Evolutionary conservation across 495 filamentous ascomycete genomes (phyloP).

Genomic region (Xylona heveae): DNA sequence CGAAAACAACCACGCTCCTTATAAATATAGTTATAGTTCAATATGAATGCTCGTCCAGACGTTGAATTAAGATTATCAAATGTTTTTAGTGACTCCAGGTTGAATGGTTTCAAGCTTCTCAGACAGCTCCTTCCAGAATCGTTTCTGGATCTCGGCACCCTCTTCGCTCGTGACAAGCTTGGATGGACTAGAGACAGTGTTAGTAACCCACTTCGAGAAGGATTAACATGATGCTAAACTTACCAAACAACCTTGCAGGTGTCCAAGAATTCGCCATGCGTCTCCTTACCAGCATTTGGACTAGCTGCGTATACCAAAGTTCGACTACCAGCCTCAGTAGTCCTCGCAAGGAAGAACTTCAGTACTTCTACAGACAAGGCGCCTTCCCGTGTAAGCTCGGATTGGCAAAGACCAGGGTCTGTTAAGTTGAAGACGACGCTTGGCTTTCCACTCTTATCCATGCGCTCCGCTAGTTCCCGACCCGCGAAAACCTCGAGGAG

Average conservation of each 20-base stretch:
- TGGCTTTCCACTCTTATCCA: not conserved
- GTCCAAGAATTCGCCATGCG: conserved; percentile 1
- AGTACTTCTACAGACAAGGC: not conserved
- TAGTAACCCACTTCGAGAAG: not conserved
- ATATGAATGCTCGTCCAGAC: not conserved
- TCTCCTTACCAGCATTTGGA: conserved; percentile 1
- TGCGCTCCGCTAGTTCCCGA: not conserved
- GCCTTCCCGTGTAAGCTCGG: conserved; percentile 1
- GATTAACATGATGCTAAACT: not conserved
- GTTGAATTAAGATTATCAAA: not conserved
- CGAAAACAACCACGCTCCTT: too few species aligned
- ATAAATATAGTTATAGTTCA: too few species aligned
- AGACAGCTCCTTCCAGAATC: conserved; percentile 1
- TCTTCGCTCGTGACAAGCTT: not conserved
- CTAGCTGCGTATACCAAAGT: conserved; percentile 1
- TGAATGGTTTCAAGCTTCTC: conserved; percentile 3
- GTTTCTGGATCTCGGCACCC: not conserved
- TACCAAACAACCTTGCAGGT: not conserved
- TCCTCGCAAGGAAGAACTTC: conserved; percentile 1
- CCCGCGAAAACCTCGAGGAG: conserved; percentile 11
- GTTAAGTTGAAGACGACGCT: not conserved
- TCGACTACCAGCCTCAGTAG: conserved; percentile 1
- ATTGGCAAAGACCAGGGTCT: not conserved
- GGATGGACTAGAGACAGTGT: conserved; percentile 1
- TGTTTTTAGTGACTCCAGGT: not conserved